A percentile compares a stretch with the other conserved stretches of the same genome.
Evolutionary conservation across 2,329 filamentous ascomycete genomes (phyloP).

Genomic region (Ramularia endophylla): DNA sequence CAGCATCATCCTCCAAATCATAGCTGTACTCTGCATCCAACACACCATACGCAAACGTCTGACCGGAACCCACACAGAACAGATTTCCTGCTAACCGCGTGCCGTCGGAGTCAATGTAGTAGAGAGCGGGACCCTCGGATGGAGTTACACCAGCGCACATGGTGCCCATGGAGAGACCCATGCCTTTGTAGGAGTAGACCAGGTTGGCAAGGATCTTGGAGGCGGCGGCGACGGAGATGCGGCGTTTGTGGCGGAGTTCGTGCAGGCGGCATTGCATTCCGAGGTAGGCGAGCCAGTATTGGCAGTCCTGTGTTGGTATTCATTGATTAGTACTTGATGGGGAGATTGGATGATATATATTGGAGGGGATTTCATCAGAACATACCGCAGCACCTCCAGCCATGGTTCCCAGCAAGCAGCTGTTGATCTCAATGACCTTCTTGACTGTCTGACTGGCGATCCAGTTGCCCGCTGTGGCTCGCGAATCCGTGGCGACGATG

Average conservation of each 20-base stretch:
- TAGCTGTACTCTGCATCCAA: conserved; percentile 93
- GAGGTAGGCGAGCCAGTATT: conserved; percentile 99
- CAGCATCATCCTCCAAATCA: conserved; percentile 79
- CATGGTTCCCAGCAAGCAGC: conserved; percentile 91
- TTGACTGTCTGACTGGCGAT: conserved; percentile 99
- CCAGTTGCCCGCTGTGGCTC: conserved; percentile 97
- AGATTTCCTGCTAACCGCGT: conserved; percentile 88
- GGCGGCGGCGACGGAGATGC: conserved; percentile 94
- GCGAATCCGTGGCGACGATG: conserved; percentile 95
- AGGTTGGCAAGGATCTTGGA: conserved; percentile 98
- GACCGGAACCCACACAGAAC: conserved; percentile 96
- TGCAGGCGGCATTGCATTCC: conserved; percentile 99
- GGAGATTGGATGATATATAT: too few species aligned
- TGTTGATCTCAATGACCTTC: conserved; percentile 99
- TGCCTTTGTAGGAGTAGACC: conserved; percentile 98
- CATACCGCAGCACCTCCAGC: conserved; percentile 87
- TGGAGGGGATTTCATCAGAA: too few species aligned
- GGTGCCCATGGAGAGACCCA: conserved; percentile 98
- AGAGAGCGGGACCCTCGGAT: conserved; percentile 91
- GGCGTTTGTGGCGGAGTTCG: conserved; percentile 98
- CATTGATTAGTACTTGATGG: neutral
- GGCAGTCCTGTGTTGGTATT: conserved; percentile 65
- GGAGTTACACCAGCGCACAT: conserved; percentile 98
- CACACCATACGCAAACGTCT: conserved; percentile 98
- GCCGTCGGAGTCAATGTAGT: conserved; percentile 98